phyloP scores from a whole-genome alignment of 2,329 filamentous ascomycete genomes.

The Penicillium italicum region DNA sequence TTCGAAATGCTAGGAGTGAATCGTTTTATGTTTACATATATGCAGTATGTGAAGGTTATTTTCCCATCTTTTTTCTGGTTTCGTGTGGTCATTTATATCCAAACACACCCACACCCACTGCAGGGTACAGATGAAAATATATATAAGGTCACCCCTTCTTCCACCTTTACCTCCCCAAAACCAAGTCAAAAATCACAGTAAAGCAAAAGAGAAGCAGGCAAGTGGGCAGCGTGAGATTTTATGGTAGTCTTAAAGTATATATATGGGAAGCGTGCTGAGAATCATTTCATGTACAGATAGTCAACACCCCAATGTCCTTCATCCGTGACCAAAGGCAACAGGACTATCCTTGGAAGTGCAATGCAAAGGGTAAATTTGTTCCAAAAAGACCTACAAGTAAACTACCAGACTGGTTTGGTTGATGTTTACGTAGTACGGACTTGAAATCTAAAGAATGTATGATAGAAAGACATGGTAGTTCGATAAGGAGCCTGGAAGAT shows the following conservation, averaged over 20 bases:
- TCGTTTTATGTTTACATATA: no score
- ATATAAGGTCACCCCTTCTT: no score
- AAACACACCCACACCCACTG: no score
- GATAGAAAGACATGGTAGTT: neutral
- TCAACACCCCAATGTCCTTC: neutral
- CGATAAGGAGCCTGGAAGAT: neutral
- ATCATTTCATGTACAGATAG: neutral
- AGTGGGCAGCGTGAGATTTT: neutral
- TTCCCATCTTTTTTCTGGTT: no score
- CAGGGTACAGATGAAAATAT: no score
- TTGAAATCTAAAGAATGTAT: neutral
- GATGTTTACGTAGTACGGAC: neutral
- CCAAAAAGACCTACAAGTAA: neutral
- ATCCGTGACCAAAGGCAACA: neutral
- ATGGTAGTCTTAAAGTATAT: no score
- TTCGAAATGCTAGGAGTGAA: no score
- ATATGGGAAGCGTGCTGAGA: neutral
- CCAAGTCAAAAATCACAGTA: no score
- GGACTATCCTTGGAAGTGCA: neutral
- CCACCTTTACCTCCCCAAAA: no score
- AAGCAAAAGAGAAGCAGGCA: neutral
- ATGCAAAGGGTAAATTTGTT: neutral
- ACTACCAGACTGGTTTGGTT: neutral
- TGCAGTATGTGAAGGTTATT: no score
- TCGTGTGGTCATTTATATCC: no score